Base-by-base conservation (phyloP, 169 alveolate genomes). In the Plasmodium gaboni region DNA sequence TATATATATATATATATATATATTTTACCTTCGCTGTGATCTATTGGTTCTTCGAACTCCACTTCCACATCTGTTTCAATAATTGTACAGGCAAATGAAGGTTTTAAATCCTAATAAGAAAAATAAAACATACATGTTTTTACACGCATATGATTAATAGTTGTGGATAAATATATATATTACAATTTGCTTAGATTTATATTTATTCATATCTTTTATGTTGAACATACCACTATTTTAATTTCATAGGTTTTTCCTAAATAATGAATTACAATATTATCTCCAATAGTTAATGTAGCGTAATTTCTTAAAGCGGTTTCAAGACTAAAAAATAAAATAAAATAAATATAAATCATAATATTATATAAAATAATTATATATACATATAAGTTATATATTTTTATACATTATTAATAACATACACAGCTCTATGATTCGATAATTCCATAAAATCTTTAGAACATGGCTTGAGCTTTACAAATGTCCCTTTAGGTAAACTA, bases 11-110 rank as follows among this genome's bases (percentile, higher is more conserved):
- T 15, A 32, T 3, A 22, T 15, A 22, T 15, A 46, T 10, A 38
- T 48, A 17, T 6, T 53, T 85, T 67, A 83, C 91, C 17, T 69
- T 68, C 74, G 19, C 8, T 12, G 10, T 32, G 28, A 51, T 65
- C 78, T 38, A 50, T 26, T 10, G 92, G 92, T 72, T 74, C 90
- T 26, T 92, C 95, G 94, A 98, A 98, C 64, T 98, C 99, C 5
- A 98, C 99, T 67, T 96, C 98, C 44, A 97, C 95, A 91, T 98
- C 99, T 28, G 99, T 97, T 93, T 98, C 98, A n/a, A 98, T 95
- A 12, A 97, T 98, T 55, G 97, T 96, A 68, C 98, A 97, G 9
- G 98, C 98, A 73, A 95, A 88, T 4, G 94, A 94, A n/a, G 99
- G 99, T 67, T 95, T 96, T 61, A 96, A 92, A 42, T 96, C 95